Percentiles rank a stretch among this genome's conserved stretches.
phyloP scores from a whole-genome alignment of 306 rosid genomes.

The Cucumis melo region DNA sequence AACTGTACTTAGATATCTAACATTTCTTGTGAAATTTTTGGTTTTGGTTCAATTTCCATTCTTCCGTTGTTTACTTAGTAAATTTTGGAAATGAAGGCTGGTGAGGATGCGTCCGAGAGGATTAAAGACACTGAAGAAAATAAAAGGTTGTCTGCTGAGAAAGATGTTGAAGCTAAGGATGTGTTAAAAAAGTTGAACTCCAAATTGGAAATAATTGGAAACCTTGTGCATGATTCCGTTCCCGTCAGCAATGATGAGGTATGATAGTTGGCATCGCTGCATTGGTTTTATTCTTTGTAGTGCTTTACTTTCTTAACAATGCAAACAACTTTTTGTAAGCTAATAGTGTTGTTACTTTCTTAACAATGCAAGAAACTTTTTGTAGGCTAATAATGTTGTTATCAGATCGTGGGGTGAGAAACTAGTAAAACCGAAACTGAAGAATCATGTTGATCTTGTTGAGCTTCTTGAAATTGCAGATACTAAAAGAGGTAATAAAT shows the following conservation, averaged over 20 bases:
- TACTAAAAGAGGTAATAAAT: conserved; percentile 45
- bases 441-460: conserved; percentile 78
- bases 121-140: conserved; percentile 51
- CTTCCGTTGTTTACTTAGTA: background rate
- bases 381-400: conserved; percentile 64
- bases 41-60: background rate
- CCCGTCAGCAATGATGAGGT: conserved; percentile 78
- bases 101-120: conserved; percentile 39
- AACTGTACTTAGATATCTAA: too few relatives aligned
- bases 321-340: conserved; percentile 26
- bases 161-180: conserved; percentile 67
- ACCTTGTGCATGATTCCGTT: conserved; percentile 86
- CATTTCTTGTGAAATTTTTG: background rate
- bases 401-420: conserved; percentile 81
- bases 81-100: conserved; percentile 1
- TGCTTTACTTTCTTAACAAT: background rate
- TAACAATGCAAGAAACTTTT: background rate
- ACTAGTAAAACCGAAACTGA: conserved; percentile 62
- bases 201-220: conserved; percentile 64
- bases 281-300: background rate
- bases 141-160: conserved; percentile 45
- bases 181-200: conserved; percentile 33
- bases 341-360: conserved; percentile 54
- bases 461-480: conserved; percentile 74
- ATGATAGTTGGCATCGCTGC: background rate